phyloP scores from a whole-genome alignment of 345 rosid species.

The Eutrema japonicum region DNA sequence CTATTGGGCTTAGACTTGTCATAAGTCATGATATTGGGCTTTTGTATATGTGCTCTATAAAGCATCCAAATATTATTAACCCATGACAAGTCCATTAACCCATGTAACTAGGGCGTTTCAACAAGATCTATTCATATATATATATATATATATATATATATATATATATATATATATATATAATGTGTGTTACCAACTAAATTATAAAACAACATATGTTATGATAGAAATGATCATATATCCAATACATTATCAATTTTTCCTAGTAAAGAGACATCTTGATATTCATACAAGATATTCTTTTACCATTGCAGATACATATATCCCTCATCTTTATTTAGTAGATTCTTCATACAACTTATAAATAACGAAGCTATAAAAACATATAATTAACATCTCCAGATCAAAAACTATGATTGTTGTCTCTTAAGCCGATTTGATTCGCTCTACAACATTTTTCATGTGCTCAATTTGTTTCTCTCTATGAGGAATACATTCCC shows the following conservation, averaged over 20 bases:
- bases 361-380: background rate
- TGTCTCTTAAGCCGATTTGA: background rate
- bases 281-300: background rate
- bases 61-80: too few species aligned
- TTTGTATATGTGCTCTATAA: too few species aligned
- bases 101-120: too few species aligned
- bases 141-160: too few species aligned
- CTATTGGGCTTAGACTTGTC: too few species aligned
- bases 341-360: background rate
- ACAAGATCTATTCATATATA: too few species aligned
- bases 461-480: slow-evolving; percentile 36
- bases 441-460: background rate
- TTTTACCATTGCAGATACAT: background rate
- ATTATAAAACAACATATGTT: too few species aligned
- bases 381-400: background rate
- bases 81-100: too few species aligned
- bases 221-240: background rate
- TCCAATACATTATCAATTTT: background rate
- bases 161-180: too few species aligned
- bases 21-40: too few species aligned
- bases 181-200: too few species aligned
- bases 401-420: background rate
- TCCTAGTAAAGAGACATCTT: background rate
- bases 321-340: background rate
- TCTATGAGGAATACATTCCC: slow-evolving; percentile 36